These are phyloP conservation scores for Prunus fruticosa DNA, from an alignment of 306 rosid species.

Conservation along the genomic window DNA sequence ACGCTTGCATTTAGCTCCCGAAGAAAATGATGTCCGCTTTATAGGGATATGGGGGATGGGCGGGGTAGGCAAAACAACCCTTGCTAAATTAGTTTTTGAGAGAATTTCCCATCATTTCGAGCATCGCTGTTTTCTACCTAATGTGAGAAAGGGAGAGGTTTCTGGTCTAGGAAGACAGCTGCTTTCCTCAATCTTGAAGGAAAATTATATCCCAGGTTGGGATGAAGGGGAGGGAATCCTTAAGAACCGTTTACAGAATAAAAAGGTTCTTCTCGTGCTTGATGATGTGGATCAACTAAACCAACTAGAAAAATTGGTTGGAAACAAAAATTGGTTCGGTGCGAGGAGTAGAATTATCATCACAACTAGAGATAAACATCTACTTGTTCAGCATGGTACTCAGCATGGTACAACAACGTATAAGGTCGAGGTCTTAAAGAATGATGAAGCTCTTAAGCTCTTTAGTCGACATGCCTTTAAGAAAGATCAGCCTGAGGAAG, in stretches of 20 bases:
- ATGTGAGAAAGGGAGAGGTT: background rate
- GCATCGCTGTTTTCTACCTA: background rate
- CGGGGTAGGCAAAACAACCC: background rate
- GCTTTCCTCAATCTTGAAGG: conserved; percentile 8
- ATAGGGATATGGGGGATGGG: background rate
- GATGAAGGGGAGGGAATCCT: conserved; percentile 1
- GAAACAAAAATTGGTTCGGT: conserved; percentile 1
- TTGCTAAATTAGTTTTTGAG: background rate
- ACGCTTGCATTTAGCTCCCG: too few relatives aligned
- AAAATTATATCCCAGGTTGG: background rate
- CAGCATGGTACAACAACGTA: too few relatives aligned
- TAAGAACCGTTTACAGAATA: conserved; percentile 13
- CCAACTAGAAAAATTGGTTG: conserved; percentile 26
- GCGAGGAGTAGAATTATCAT: conserved; percentile 34
- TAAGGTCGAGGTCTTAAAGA: background rate
- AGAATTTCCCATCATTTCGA: background rate
- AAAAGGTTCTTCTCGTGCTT: background rate
- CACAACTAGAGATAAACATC: conserved; percentile 24
- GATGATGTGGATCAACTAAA: conserved; percentile 27
- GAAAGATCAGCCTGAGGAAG: background rate
- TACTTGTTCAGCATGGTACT: background rate
- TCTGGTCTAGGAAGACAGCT: conserved; percentile 15
- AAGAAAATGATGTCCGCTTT: background rate
- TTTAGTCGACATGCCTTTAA: background rate
- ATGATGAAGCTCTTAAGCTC: background rate